These are phyloP conservation scores for Eruca vesicaria DNA, from an alignment of 441 rosid species.

Conservation along the genomic window DNA sequence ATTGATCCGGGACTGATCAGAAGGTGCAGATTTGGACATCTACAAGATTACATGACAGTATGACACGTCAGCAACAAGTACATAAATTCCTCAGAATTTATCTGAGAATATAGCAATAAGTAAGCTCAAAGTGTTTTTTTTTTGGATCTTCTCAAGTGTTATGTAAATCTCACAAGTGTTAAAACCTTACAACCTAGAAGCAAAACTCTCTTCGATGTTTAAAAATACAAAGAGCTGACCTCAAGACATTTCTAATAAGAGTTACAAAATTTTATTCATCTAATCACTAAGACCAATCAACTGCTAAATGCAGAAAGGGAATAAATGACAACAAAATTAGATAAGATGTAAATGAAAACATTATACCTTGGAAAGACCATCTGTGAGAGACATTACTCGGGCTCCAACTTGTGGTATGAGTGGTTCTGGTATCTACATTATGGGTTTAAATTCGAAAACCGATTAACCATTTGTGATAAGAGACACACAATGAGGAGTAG, in stretches of 20 bases:
- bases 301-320: too few species aligned
- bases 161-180: neutral
- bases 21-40: constrained; percentile 98
- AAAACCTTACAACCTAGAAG: neutral
- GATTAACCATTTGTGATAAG: constrained; percentile 2
- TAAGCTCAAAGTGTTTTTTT: neutral
- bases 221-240: neutral
- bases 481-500: constrained; percentile 21
- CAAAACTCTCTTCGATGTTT: neutral
- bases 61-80: neutral
- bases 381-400: constrained; percentile 88
- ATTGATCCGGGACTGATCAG: constrained; percentile 55
- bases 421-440: constrained; percentile 76
- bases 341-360: neutral
- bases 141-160: neutral
- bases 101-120: neutral
- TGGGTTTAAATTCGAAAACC: constrained; percentile 14
- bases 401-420: constrained; percentile 91
- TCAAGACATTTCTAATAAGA: constrained; percentile 1
- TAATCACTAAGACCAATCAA: too few species aligned
- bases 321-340: too few species aligned
- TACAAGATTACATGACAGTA: constrained; percentile 37
- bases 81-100: neutral
- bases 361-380: constrained; percentile 88
- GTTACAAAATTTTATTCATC: too few species aligned